Conservation (phyloP, 177 flowering plant species). For the Vitis hybrid region DNA sequence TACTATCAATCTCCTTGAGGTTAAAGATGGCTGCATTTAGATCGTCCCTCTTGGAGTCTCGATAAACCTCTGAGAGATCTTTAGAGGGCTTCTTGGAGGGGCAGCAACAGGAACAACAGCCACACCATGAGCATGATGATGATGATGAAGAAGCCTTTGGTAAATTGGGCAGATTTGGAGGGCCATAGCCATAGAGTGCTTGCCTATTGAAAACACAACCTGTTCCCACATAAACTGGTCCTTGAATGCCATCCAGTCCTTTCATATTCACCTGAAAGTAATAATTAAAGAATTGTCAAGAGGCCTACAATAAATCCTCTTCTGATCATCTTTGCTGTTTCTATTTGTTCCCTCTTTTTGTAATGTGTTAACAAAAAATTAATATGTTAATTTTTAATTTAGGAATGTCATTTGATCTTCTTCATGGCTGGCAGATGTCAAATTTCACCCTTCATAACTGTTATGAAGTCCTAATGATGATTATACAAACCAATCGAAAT, state of each 20-base stretch:
- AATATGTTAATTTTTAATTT: too few species aligned
- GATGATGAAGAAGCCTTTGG: slow-evolving; percentile 60
- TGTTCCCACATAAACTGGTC: slow-evolving; percentile 96
- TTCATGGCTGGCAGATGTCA: too few species aligned
- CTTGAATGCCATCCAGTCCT: slow-evolving; percentile 97
- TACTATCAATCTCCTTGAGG: slow-evolving; percentile 85
- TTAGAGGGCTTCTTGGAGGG: slow-evolving; percentile 64
- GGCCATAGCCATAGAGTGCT: slow-evolving; percentile 95
- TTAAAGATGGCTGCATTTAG: slow-evolving; percentile 91
- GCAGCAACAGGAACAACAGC: slow-evolving; percentile 61
- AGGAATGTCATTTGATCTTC: too few species aligned
- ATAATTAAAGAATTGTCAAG: slow-evolving; percentile 9
- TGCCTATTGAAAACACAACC: slow-evolving; percentile 93
- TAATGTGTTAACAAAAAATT: too few species aligned
- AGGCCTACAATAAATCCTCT: neutral
- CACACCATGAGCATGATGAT: slow-evolving; percentile 63
- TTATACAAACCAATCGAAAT: neutral
- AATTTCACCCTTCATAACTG: too few species aligned
- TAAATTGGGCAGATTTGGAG: slow-evolving; percentile 62
- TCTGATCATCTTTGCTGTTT: too few species aligned
- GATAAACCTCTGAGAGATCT: slow-evolving; percentile 58
- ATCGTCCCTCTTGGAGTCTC: slow-evolving; percentile 81
- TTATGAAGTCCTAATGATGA: too few species aligned
- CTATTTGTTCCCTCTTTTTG: too few species aligned
- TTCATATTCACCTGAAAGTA: slow-evolving; percentile 86